These are phyloP conservation scores for Puccinellia tenuiflora DNA, from an alignment of 176 grass and related monocot species.

Conservation along the genomic window DNA sequence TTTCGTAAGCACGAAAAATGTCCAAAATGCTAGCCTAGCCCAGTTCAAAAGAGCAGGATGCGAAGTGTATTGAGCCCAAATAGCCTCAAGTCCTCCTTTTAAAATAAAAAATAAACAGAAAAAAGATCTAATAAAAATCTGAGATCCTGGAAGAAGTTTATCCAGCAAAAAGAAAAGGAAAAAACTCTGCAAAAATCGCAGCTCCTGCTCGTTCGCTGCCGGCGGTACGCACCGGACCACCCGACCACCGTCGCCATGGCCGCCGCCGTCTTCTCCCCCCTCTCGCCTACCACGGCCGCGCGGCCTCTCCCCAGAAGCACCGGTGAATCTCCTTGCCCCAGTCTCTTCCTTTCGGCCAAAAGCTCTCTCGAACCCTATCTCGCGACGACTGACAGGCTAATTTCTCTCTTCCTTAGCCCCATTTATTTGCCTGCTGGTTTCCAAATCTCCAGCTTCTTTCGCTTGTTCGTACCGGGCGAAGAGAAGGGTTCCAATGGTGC, in stretches of 20 bases:
- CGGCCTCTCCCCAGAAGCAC: not conserved
- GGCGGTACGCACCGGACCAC: not conserved
- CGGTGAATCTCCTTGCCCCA: not conserved
- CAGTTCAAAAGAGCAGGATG: not conserved
- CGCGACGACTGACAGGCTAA: not conserved
- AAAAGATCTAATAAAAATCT: not conserved
- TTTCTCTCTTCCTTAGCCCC: not conserved
- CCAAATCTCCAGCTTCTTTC: constrained; percentile 11
- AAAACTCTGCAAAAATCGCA: constrained; percentile 2
- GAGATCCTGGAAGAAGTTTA: not conserved
- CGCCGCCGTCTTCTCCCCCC: not conserved
- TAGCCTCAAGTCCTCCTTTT: not conserved
- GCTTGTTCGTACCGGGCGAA: not conserved
- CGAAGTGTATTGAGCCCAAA: not conserved
- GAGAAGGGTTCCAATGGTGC: not conserved
- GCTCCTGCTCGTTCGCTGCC: not conserved
- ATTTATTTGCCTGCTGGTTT: not conserved
- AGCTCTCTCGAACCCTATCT: not conserved
- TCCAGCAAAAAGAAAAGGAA: not conserved
- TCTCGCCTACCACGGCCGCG: not conserved
- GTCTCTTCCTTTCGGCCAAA: not conserved
- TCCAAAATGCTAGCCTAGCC: not conserved
- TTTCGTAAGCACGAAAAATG: too few species aligned
- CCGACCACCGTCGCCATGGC: constrained; percentile 20
- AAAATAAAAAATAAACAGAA: not conserved